Evolutionary conservation across 2,329 filamentous ascomycete species (phyloP), one percentile per base, ranked within the genome.

Genomic region (Polychaeton citri): DNA sequence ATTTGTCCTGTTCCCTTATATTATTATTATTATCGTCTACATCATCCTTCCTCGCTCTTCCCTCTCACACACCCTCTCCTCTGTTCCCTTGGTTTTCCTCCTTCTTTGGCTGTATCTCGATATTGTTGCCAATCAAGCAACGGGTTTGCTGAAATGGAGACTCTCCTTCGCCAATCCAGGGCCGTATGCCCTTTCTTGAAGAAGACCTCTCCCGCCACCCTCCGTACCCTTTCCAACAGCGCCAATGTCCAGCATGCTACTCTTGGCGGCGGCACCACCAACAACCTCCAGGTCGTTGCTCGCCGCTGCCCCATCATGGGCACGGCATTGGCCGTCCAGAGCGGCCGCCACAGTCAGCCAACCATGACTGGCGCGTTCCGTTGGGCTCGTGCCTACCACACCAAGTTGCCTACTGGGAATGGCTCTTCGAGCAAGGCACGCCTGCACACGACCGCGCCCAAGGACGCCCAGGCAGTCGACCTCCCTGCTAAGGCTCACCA

Each of bases 241-340:
- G 76, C 65, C 62, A 76, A 64, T 56, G 74, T 64, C 33, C 72
- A 68, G 49, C 73, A 76, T 58, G 70, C 72, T 43, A 81, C 81
- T 36, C 80, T 79, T 38, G 82, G 86, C 53, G 88, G 87, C 48
- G 85, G 87, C 53, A 85, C 84, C 63, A 94, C 96, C 76, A 94
- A 86, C 55, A 96, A 94, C 66, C 73, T 98, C 53, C 90, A 96
- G 69, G 76, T 90, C 49, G 77, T 93, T 55, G 90, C 85, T 53
- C 80, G 86, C 57, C 85, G 88, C 61, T 98, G 90, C 73, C 90
- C 90, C 40, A 81, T 98, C 62, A 98, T 98, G 90, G 88, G 87
- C 61, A 93, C 95, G 72, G 90, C 90, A 30, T 75, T 98, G 59
- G 82, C 85, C 42, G 79, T 95, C 26, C 88, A 95, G 70, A 65